A percentile compares a stretch with the other conserved stretches of the same genome.
Conservation (phyloP, 768 basidiomycete genomes). For the Auriscalpium microsporum region DNA sequence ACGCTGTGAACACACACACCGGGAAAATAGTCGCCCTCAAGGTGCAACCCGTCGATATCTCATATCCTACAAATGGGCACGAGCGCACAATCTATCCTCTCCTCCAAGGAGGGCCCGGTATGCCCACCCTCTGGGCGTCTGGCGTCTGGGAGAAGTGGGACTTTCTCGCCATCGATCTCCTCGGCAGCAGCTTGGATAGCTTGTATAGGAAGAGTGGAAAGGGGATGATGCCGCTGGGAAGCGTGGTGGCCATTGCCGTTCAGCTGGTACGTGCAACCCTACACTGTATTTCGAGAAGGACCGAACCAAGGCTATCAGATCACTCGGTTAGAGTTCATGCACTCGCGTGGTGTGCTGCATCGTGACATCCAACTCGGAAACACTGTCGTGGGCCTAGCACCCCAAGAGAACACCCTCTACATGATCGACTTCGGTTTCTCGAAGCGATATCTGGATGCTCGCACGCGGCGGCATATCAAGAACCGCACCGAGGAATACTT, state of each 20-base stretch:
- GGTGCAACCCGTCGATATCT: constrained; percentile 58
- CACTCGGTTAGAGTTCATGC: constrained; percentile 66
- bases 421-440: constrained; percentile 88
- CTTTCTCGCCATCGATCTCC: constrained; percentile 64
- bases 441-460: constrained; percentile 63
- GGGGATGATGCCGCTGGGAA: constrained; percentile 57
- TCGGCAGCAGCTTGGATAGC: constrained; percentile 61
- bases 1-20: constrained; percentile 49
- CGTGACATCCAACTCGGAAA: constrained; percentile 78
- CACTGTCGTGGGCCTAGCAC: constrained; percentile 53
- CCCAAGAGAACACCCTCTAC: constrained; percentile 54
- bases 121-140: constrained; percentile 63
- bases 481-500: constrained; percentile 64
- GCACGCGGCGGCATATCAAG: constrained; percentile 60
- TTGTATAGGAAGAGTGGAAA: constrained; percentile 49
- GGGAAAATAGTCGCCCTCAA: constrained; percentile 52
- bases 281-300: background rate
- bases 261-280: constrained; percentile 49
- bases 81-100: constrained; percentile 63
- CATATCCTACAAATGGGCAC: constrained; percentile 69
- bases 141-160: constrained; percentile 24
- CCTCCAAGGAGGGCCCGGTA: constrained; percentile 63
- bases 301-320: constrained; percentile 36
- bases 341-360: constrained; percentile 62
- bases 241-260: constrained; percentile 66